Percentiles rank a stretch among this genome's conserved stretches.
Conservation (phyloP, 176 grass and related monocot genomes). For the Eragrostis curvula region DNA sequence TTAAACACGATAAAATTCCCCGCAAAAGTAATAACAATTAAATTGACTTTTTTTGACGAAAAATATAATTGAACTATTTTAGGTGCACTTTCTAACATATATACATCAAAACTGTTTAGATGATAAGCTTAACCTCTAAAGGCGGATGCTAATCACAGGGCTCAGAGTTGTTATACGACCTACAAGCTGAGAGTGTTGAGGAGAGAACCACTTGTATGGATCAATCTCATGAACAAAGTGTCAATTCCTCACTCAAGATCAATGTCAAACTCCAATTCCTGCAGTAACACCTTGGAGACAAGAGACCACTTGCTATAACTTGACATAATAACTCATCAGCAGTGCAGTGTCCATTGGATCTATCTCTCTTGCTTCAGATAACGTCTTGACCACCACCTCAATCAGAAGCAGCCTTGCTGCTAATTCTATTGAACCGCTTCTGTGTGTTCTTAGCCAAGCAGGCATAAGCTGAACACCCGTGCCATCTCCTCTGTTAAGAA, state of each 20-base stretch:
- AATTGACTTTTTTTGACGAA: no score
- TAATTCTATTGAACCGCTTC: constrained; percentile 19
- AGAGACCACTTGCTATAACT: constrained; percentile 29
- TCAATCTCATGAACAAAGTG: constrained; percentile 41
- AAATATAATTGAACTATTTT: neutral
- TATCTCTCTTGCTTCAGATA: constrained; percentile 25
- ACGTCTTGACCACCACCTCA: constrained; percentile 5
- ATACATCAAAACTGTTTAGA: constrained; percentile 27
- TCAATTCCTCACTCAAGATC: constrained; percentile 26
- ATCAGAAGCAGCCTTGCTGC: constrained; percentile 12
- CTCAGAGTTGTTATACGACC: constrained; percentile 7
- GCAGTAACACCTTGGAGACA: constrained; percentile 31
- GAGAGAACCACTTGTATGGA: constrained; percentile 37
- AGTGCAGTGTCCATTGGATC: neutral
- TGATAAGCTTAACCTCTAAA: neutral
- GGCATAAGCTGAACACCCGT: neutral
- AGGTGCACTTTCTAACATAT: constrained; percentile 20
- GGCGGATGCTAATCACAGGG: neutral
- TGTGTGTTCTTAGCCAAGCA: neutral
- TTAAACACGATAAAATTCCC: neutral
- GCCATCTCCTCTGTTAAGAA: neutral
- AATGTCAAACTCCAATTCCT: constrained; percentile 32
- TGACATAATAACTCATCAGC: neutral
- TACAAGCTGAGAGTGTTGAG: constrained; percentile 44
- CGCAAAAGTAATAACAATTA: neutral